Percentiles rank a stretch among this genome's conserved stretches.
phyloP scores from a whole-genome alignment of 352 stramenopile genomes.

The Pythium grandisporangium region DNA sequence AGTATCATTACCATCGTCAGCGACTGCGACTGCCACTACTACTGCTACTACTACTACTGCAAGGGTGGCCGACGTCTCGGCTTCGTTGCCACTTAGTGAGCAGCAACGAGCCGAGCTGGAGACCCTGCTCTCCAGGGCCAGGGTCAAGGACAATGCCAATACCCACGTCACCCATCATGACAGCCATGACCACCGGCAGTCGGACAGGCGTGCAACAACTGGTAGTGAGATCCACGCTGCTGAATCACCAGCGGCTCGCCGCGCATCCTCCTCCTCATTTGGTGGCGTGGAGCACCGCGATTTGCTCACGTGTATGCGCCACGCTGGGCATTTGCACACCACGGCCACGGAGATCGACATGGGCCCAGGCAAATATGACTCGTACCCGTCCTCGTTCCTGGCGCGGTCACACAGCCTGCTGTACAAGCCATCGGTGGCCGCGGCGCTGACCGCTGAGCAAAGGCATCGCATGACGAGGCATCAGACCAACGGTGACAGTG shows the following conservation, averaged over 20 bases:
- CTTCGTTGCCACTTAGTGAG: constrained; percentile 8
- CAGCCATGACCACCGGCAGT: too few species aligned
- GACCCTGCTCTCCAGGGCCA: neutral
- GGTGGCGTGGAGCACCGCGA: constrained; percentile 20
- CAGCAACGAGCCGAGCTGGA: constrained; percentile 8
- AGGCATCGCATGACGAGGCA: too few species aligned
- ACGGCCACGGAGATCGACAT: constrained; percentile 13
- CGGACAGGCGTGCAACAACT: neutral
- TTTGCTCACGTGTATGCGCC: constrained; percentile 33
- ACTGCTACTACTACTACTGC: neutral
- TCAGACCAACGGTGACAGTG: too few species aligned
- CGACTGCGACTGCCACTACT: neutral
- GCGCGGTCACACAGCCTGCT: constrained; percentile 26
- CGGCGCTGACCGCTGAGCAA: neutral
- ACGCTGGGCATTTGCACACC: constrained; percentile 29
- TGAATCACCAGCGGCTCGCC: too few species aligned
- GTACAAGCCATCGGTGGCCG: constrained; percentile 12
- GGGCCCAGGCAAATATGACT: constrained; percentile 24
- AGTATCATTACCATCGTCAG: neutral
- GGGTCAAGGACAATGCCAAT: neutral
- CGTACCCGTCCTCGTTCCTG: constrained; percentile 11
- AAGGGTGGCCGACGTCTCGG: neutral
- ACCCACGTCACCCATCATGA: too few species aligned
- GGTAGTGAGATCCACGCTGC: neutral
- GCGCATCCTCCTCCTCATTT: constrained; percentile 12